phyloP scores from a whole-genome alignment of 129 eudicot species.

The Logfia minima region DNA sequence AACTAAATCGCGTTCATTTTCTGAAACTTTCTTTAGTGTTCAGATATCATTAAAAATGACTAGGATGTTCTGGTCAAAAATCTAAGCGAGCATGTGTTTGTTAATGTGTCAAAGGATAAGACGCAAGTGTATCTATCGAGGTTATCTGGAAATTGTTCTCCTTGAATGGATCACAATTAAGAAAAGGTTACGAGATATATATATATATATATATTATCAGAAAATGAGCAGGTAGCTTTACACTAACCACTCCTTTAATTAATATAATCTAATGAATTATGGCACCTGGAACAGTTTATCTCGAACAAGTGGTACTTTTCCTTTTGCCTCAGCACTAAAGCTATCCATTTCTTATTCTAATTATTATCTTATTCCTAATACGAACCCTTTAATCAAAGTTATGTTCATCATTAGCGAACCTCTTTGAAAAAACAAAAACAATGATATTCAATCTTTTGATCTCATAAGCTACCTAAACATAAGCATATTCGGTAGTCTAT shows the following conservation, averaged over 20 bases:
- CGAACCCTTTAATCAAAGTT: conserved; percentile 25
- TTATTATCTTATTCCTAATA: conserved; percentile 11
- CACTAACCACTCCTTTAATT: conserved; percentile 27
- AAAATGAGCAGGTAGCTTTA: conserved; percentile 22
- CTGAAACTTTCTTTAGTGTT: background rate
- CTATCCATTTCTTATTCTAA: conserved; percentile 14
- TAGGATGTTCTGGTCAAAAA: background rate
- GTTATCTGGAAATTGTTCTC: conserved; percentile 1
- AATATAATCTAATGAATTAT: conserved; percentile 4
- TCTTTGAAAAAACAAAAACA: conserved; percentile 6
- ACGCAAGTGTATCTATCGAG: conserved; percentile 4
- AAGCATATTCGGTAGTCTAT: conserved; percentile 15
- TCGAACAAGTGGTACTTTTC: conserved; percentile 22
- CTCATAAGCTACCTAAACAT: conserved; percentile 5
- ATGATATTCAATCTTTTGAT: background rate
- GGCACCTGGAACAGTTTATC: conserved; percentile 27
- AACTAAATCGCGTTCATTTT: background rate
- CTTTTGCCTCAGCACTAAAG: conserved; percentile 16
- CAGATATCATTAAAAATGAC: background rate
- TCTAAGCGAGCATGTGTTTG: background rate
- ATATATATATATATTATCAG: background rate
- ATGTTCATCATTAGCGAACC: conserved; percentile 24
- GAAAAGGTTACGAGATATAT: background rate
- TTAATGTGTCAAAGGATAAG: conserved; percentile 3
- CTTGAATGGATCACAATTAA: background rate